Evolutionary conservation across 2,329 filamentous ascomycete genomes (phyloP).

Genomic region (Zymoseptoria pseudotritici): DNA sequence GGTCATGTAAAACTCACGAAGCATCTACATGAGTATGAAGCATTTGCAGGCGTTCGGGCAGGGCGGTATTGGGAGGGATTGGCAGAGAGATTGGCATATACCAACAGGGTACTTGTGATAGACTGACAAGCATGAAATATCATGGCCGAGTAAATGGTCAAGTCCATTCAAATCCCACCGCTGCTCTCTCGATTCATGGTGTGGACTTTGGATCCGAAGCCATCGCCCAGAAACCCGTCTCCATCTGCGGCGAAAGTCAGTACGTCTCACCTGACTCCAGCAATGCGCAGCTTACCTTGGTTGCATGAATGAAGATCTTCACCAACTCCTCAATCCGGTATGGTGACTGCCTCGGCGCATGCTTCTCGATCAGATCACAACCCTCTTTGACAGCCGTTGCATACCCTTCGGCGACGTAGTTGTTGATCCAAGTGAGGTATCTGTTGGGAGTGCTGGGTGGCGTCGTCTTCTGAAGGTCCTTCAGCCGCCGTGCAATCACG

Average conservation of each 20-base stretch:
- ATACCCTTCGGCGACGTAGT: conserved; percentile 79
- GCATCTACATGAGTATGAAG: conserved; percentile 1
- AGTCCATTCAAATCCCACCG: background rate
- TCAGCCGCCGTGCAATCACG: conserved; percentile 65
- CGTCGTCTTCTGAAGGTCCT: conserved; percentile 51
- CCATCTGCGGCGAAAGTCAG: conserved; percentile 46
- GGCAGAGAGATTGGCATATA: background rate
- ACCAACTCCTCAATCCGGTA: conserved; percentile 73
- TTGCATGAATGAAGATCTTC: conserved; percentile 79
- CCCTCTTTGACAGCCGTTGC: conserved; percentile 62
- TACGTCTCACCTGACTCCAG: background rate
- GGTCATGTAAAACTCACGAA: conserved; percentile 39
- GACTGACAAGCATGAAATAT: background rate
- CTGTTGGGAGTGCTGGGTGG: conserved; percentile 24
- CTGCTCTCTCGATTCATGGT: background rate
- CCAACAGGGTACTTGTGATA: background rate
- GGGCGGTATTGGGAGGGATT: background rate
- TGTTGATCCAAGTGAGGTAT: conserved; percentile 90
- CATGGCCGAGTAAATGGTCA: background rate
- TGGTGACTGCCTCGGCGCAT: conserved; percentile 66
- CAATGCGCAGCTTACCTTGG: conserved; percentile 51
- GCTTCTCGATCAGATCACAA: conserved; percentile 68
- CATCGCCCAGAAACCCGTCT: conserved; percentile 71
- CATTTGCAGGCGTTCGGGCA: conserved; percentile 7
- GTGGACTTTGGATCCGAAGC: conserved; percentile 22